Evolutionary conservation across 768 basidiomycete species (phyloP).

Genomic region (Pleurotus cornucopiae): DNA sequence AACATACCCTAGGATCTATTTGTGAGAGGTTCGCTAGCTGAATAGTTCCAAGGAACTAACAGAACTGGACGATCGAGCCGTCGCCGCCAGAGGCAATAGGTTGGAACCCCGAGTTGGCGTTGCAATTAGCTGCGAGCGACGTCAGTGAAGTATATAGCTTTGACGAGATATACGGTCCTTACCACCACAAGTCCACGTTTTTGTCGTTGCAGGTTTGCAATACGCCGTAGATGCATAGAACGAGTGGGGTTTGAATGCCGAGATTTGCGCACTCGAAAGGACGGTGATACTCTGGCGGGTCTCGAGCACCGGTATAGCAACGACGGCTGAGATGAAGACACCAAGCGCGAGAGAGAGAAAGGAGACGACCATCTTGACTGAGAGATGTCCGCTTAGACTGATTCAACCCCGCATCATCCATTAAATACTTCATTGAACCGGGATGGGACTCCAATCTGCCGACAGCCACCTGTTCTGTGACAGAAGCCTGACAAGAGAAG

Average conservation of each 20-base stretch:
- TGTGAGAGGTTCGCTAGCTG: neutral
- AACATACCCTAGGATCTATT: conserved; percentile 16
- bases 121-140: conserved; percentile 35
- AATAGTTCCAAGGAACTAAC: conserved; percentile 13
- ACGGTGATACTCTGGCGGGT: conserved; percentile 34
- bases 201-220: conserved; percentile 24
- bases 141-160: neutral
- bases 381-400: neutral
- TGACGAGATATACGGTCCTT: neutral
- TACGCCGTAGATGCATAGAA: conserved; percentile 49
- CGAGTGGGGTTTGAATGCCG: conserved; percentile 41
- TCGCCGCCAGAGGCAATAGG: conserved; percentile 49
- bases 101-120: conserved; percentile 40
- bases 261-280: conserved; percentile 35
- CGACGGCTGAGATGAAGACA: conserved; percentile 11
- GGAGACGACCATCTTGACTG: neutral
- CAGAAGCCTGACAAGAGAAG: neutral
- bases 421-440: neutral
- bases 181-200: conserved; percentile 12
- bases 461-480: neutral
- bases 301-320: conserved; percentile 19
- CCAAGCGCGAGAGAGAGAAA: neutral
- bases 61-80: conserved; percentile 36
- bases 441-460: neutral
- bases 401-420: neutral